Evolutionary conservation across 1,284 basidiomycete genomes (phyloP), one percentile per base, ranked within the genome.

Genomic region (Rhodotorula glutinis): DNA sequence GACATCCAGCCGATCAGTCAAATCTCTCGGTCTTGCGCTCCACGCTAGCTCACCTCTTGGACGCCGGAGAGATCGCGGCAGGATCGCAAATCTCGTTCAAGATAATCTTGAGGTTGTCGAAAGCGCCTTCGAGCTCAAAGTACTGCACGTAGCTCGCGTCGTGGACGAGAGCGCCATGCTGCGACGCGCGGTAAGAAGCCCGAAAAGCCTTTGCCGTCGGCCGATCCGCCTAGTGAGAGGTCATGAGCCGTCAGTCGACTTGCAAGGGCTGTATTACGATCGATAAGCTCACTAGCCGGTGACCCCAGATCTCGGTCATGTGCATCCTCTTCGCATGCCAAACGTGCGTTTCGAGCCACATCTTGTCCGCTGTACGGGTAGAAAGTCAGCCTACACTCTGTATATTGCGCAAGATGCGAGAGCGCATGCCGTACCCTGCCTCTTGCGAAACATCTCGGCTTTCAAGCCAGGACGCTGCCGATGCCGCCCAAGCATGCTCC

Each of bases 281-380:
- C 46, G 4, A 4, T 27, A 71, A 10, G 74, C 83, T 23, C 46
- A 90, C 91, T 57, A 97, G 81, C 73, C 90, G 83, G 77, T 91
- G 91, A 0, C 90, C 91, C 92, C 92, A 96, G 77, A 90, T 82
- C 72, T 87, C 87, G 71, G 87, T 83, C 93, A 96, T 95, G 72
- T 88, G 86, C 86, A 93, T 93, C 2, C 92, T 85, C 78, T 95
- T 96, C 1, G 92, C 88, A 75, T 96, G 93, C 89, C 91, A 96
- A 30, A 95, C 79, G 77, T 96, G 93, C 7, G 92, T 93, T 76
- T 92, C 91, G 0, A 97, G 84, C 93, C 93, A 96, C 14, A 82
- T 81, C 78, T 95, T 95, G 72, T 90, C 54, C 23, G 55, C 74
- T 76, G 63, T 38, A 38, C 33, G 11, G 33, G 33, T n/a, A n/a